A percentile compares a stretch with the other conserved stretches of the same genome.
Evolutionary conservation across 1,139 yeast genomes (phyloP).

Genomic region (Kodamaea alishanica): DNA sequence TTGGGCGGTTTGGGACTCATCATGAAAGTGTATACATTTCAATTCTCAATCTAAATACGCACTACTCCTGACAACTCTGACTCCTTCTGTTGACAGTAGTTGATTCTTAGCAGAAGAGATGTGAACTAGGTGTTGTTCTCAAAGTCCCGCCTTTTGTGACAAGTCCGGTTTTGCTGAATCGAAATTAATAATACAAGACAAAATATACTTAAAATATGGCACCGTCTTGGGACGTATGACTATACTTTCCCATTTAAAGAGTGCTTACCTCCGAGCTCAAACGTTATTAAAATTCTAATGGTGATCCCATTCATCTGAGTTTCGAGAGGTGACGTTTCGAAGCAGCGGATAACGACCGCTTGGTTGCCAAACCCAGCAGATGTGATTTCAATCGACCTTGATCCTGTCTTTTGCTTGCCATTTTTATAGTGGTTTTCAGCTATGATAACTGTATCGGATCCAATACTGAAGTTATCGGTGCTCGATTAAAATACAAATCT

Average conservation of each 20-base stretch:
- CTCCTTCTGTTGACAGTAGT: too few species aligned
- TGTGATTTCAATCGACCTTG: constrained; percentile 85
- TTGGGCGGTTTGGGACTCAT: too few species aligned
- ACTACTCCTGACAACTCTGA: too few species aligned
- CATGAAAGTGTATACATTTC: too few species aligned
- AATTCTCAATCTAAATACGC: too few species aligned
- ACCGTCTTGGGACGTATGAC: too few species aligned
- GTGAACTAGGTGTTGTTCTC: too few species aligned
- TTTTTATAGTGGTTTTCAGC: constrained; percentile 75
- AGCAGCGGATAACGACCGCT: constrained; percentile 96
- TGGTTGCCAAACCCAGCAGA: constrained; percentile 90
- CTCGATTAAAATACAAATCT: constrained; percentile 89
- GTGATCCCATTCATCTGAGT: constrained; percentile 56
- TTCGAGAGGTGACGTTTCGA: constrained; percentile 77
- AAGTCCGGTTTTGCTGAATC: too few species aligned
- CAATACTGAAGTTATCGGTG: constrained; percentile 95
- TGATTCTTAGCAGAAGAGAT: too few species aligned
- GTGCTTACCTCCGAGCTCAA: constrained; percentile 78
- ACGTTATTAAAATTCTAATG: constrained; percentile 41
- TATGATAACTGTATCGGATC: constrained; percentile 92
- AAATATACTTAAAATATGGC: too few species aligned
- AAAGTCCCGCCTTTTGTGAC: too few species aligned
- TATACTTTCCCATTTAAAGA: constrained; percentile 17
- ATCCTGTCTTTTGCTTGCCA: constrained; percentile 59
- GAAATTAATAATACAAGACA: too few species aligned